These are phyloP conservation scores for Magnaporthiopsis rhizophila DNA, from an alignment of 2,329 filamentous ascomycete species.

Conservation along the genomic window DNA sequence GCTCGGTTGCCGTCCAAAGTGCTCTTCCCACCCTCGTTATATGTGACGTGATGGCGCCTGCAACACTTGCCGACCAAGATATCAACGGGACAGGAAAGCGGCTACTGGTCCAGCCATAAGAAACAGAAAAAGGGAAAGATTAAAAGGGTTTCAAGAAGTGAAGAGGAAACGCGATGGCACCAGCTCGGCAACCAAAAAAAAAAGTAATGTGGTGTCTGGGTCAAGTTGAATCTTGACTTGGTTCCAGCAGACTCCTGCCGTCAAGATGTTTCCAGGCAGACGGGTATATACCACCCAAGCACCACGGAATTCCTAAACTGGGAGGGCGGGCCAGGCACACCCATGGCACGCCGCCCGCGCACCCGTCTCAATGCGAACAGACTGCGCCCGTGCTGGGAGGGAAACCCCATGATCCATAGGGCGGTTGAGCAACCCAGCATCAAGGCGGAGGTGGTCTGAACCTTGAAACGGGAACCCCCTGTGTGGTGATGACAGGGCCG, in stretches of 20 bases:
- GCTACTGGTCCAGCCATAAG: background rate
- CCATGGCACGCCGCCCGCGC: too few relatives aligned
- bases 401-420: background rate
- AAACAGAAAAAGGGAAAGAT: background rate
- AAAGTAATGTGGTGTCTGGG: background rate
- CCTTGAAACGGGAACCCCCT: background rate
- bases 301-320: background rate
- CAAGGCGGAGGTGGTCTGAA: background rate
- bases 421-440: background rate
- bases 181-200: background rate
- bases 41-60: too few relatives aligned
- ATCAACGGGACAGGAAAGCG: background rate
- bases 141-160: background rate
- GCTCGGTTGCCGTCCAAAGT: too few relatives aligned
- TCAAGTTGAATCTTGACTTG: background rate
- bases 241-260: background rate
- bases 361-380: background rate
- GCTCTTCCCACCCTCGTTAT: too few relatives aligned
- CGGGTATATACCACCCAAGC: background rate
- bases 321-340: background rate
- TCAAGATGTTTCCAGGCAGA: background rate
- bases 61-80: background rate
- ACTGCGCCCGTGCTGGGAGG: background rate
- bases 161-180: background rate
- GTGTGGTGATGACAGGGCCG: background rate